Base-by-base conservation (phyloP, 176 grass and related monocot genomes). In the Pharus latifolius region DNA sequence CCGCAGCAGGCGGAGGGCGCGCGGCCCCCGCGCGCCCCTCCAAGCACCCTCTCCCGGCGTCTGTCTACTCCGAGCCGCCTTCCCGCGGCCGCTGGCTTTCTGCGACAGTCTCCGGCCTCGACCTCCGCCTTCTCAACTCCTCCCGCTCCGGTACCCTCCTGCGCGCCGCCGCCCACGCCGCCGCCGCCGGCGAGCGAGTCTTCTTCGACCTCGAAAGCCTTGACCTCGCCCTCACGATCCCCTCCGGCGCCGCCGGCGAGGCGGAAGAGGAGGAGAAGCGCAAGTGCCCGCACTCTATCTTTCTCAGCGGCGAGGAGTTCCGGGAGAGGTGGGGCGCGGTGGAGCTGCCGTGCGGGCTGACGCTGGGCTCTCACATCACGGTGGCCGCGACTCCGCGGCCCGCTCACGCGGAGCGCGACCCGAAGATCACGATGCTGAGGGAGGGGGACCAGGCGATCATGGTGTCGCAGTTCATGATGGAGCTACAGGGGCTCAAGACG, bases 391-490 rank as follows among this genome's bases (percentile, higher is more conserved):
- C 68, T 62, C 87, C 91, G 0, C 75, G 59, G 53, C 9, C 25
- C 12, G 46, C 83, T 31, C 87, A 87, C 56, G 59, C 82, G 23
- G 87, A 87, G 40, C 23, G 45, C n/a, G 51, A 82, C 56, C 80
- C 80, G 2, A 79, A 74, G 73, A 90, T 96, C 68, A 25, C 75
- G 11, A 50, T n/a, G 23, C 52, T 86, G 68, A 68, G 18, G 52
- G 67, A 77, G 4, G 82, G 82, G 30, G 84, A 96, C 9, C 54
- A 56, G 6, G 67, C 73, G 2, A 52, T 72, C 23, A 70, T 85
- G 84, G 80, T 84, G 58, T 92, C 89, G 2, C 89, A 92, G 70
- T 92, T 92, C 62, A 82, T 80, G 77, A 44, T 92, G 56, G 89
- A 92, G 67, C 73, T 92, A 31, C 61, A 84, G 84, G 89, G 89